Evolutionary conservation across 1,284 basidiomycete species (phyloP).

Genomic region (Irpex lacteus): DNA sequence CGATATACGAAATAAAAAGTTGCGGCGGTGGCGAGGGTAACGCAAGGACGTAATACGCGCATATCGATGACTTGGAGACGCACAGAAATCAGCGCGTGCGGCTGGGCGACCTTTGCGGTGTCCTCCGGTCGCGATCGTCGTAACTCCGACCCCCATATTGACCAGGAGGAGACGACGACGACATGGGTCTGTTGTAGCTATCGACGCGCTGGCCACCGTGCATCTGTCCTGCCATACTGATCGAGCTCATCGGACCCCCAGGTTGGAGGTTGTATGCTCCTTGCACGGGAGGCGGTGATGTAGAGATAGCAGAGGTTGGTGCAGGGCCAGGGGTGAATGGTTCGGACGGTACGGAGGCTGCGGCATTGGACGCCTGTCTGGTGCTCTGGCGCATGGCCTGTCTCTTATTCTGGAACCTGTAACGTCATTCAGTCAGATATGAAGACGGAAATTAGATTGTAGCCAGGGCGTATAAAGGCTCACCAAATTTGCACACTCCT

Average conservation of each 20-base stretch:
- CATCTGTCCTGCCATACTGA: slow-evolving; percentile 11
- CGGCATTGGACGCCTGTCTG: slow-evolving; percentile 52
- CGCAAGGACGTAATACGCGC: neutral
- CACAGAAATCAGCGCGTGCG: slow-evolving; percentile 10
- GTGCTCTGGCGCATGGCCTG: slow-evolving; percentile 76
- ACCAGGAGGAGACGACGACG: slow-evolving; percentile 12
- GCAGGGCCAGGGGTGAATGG: slow-evolving; percentile 16
- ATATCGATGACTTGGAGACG: slow-evolving; percentile 1
- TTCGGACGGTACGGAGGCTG: slow-evolving; percentile 19
- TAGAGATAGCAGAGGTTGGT: slow-evolving; percentile 7
- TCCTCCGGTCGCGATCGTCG: slow-evolving; percentile 11
- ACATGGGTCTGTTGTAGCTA: slow-evolving; percentile 7
- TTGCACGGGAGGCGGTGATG: slow-evolving; percentile 5
- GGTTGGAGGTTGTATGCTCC: slow-evolving; percentile 10
- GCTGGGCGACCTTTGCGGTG: slow-evolving; percentile 9
- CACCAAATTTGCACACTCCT: slow-evolving; percentile 85
- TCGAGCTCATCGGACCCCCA: slow-evolving; percentile 6
- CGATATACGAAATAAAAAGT: slow-evolving; percentile 1
- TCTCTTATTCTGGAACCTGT: slow-evolving; percentile 83
- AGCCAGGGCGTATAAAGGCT: slow-evolving; percentile 19
- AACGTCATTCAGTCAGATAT: slow-evolving; percentile 9
- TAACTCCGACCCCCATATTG: slow-evolving; percentile 13
- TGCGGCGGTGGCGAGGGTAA: neutral
- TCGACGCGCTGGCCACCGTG: slow-evolving; percentile 8
- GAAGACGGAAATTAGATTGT: slow-evolving; percentile 10